phyloP scores from a whole-genome alignment of 805 yeast genomes.

The Martiniozyma abietophila region DNA sequence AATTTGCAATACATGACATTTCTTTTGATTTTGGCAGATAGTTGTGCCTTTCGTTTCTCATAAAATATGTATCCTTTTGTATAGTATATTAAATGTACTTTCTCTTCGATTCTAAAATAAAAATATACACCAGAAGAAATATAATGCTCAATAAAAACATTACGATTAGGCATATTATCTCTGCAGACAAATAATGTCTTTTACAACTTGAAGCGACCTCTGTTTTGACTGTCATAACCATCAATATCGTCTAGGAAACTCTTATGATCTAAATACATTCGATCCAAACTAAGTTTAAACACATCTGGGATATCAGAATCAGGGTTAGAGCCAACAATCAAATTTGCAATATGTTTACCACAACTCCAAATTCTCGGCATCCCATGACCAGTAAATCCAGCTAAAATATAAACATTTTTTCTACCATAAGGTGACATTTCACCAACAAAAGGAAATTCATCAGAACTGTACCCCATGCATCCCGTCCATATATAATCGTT shows the following conservation, averaged over 20 bases:
- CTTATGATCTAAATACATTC: constrained; percentile 5
- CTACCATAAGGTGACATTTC: constrained; percentile 23
- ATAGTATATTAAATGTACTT: too few relatives aligned
- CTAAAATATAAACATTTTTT: constrained; percentile 28
- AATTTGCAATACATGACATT: too few relatives aligned
- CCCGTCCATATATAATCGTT: constrained; percentile 35
- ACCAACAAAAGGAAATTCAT: constrained; percentile 36
- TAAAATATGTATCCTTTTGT: too few relatives aligned
- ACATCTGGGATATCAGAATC: constrained; percentile 6
- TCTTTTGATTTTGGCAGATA: too few relatives aligned
- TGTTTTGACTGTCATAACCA: constrained; percentile 2
- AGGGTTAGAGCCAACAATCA: constrained; percentile 11
- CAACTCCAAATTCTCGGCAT: constrained; percentile 38
- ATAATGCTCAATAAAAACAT: too few relatives aligned
- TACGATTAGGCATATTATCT: too few relatives aligned
- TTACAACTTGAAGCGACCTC: constrained; percentile 6
- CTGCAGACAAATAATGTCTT: too few relatives aligned
- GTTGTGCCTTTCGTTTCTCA: too few relatives aligned
- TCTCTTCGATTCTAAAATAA: too few relatives aligned
- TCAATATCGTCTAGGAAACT: constrained; percentile 3
- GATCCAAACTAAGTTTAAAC: constrained; percentile 7
- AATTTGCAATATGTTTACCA: constrained; percentile 30
- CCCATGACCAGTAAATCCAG: constrained; percentile 45
- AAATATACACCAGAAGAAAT: too few relatives aligned
- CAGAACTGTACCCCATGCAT: constrained; percentile 36